Conservation (phyloP, 2,329 filamentous ascomycete genomes). For the Sarocladium brachiariae region DNA sequence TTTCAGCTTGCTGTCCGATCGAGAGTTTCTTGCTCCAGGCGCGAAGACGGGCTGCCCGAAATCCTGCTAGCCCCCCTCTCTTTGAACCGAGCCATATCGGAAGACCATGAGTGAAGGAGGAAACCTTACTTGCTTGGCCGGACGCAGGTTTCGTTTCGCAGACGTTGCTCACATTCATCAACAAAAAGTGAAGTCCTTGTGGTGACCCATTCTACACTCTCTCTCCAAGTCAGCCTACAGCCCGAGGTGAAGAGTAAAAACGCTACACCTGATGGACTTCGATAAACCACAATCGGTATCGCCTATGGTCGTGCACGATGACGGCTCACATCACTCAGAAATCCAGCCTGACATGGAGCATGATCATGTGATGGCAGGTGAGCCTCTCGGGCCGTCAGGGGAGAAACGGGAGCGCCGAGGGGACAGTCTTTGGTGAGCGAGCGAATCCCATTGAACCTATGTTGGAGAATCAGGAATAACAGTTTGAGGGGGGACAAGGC, state of each 20-base stretch:
- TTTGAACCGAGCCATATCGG: not conserved
- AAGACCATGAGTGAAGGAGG: not conserved
- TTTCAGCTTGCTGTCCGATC: not conserved
- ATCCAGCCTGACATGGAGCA: constrained; percentile 6
- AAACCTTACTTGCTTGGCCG: no score
- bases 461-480: no score
- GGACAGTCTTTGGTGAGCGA: constrained; percentile 11
- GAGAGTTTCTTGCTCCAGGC: not conserved
- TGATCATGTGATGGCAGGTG: constrained; percentile 7
- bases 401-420: constrained; percentile 9
- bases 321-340: not conserved
- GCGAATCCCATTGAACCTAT: no score
- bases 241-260: no score
- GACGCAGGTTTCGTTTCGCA: no score
- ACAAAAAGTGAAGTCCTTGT: no score
- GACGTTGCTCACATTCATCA: no score
- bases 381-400: not conserved
- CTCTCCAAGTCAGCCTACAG: no score
- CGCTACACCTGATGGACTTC: not conserved
- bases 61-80: not conserved
- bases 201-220: no score
- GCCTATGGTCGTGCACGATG: constrained; percentile 1
- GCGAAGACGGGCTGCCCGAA: not conserved
- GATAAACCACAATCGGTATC: constrained; percentile 4
- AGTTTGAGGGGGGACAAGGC: constrained; percentile 22